Evolutionary conservation across 176 grass and related monocot species (phyloP), one percentile per base, ranked within the genome.

Genomic region (Triticum dicoccoides): DNA sequence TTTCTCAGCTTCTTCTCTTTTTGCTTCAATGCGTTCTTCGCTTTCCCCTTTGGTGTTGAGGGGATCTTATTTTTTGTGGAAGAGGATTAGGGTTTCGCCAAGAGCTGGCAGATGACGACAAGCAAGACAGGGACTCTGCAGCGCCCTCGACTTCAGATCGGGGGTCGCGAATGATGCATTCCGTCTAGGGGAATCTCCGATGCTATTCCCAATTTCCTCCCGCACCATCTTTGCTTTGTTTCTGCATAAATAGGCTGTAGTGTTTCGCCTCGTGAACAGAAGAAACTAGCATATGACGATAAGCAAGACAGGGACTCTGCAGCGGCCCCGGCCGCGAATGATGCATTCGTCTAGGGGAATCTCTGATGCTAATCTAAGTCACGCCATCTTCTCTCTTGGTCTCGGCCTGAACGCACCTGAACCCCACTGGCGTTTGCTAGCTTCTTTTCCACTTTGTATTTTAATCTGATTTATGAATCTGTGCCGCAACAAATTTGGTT

Each of bases 261-360:
- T 39, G 39, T 61, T 62, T 11, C 7, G 9, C 65, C 61, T 4
- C 10, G 8, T 15, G 74, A 30, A n/a, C 34, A 56, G 13, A 51
- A 45, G 4, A 42, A 14, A 29, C 2, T 9, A 79, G 64, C 63
- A 63, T 3, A 51, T 85, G 75, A 61, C 72, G 75, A 82, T 7
- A 74, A 83, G 61, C 51, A 85, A 86, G 78, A 89, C 73, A 84
- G 61, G 42, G 56, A 69, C 75, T 88, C 91, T 90, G 89, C 67
- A 88, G 39, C 38, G 73, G 20, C 12, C 24, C 44, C 6, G 13
- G 44, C 47, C 27, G 20, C 23, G n/a, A 86, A 58, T 93, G 88
- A 86, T 76, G 91, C 75, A 76, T 86, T 20, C 42, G 35, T 93
- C 82, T 91, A 91, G 78, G 89, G 86, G 80, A 94, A 89, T 94